Evolutionary conservation across 805 yeast species (phyloP), one percentile per base, ranked within the genome.

Genomic region (Metschnikowia cubensis): DNA sequence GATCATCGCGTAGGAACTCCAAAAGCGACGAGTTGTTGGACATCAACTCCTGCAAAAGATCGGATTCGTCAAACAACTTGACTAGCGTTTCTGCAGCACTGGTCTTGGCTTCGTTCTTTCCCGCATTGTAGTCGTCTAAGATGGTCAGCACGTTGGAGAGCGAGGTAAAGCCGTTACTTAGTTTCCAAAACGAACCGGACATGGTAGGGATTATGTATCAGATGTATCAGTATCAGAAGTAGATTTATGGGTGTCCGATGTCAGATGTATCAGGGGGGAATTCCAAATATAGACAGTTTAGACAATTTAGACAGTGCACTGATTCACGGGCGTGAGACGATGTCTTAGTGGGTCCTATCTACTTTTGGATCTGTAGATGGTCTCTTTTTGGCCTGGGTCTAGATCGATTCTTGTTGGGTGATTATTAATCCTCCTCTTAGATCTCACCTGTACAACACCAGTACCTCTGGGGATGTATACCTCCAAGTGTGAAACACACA

Each of bases 21-120:
- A 87, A 72, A 29, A 89, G 67, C 51, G 85, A 91, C 42, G 82
- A 85, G 58, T 87, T 92, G 62, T 86, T 90, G 53, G 89, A 70
- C 41, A 89, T 67, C 43, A 84, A 85, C 42, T 79, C 82, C 51
- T 83, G 66, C 20, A 73, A 61, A 48, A 74, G 62, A 54, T 74
- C 77, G 53, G 65, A 66, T 51, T 74, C 78, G 50, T 74, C 76
- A 53, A 74, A 62, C 29, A 74, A 61, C 52, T 69, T 68, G 48
- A 65, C 36, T 35, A 73, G 61, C 6, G 70, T 65, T 2, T 61
- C 64, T 18, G 58, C 62, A 4, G 65, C 53, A 35, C 54, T 48
- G 8, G 58, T 41, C 32, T 47, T 34, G 29, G 48, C 50, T 14
- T 44, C 49, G 33, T 29, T 43, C 21, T 59, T 60, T 17, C 54